These are phyloP conservation scores for Lentinula edodes DNA, from an alignment of 768 basidiomycete species.

Conservation along the genomic window DNA sequence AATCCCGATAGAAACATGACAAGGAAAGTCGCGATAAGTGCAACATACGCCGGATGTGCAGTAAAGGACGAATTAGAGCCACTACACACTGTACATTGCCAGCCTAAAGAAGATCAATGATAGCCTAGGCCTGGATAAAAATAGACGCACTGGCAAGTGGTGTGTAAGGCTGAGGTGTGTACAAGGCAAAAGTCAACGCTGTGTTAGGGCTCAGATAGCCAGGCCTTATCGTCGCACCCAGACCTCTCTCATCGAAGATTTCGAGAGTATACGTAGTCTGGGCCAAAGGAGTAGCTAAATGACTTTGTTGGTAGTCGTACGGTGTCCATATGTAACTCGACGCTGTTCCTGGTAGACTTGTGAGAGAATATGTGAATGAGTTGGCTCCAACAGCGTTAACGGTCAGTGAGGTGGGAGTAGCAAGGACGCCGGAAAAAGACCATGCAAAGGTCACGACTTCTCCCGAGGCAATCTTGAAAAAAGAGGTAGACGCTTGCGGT, in stretches of 20 bases:
- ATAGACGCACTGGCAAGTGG: slow-evolving; percentile 46
- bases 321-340: slow-evolving; percentile 78
- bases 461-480: slow-evolving; percentile 77
- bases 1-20: slow-evolving; percentile 67
- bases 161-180: slow-evolving; percentile 71
- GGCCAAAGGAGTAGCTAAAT: slow-evolving; percentile 62
- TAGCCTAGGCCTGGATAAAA: neutral
- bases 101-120: slow-evolving; percentile 7
- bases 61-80: slow-evolving; percentile 20
- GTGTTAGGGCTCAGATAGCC: slow-evolving; percentile 70
- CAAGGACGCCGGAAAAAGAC: slow-evolving; percentile 77
- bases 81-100: slow-evolving; percentile 17
- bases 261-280: slow-evolving; percentile 73
- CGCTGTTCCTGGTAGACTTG: slow-evolving; percentile 68
- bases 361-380: slow-evolving; percentile 86
- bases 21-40: slow-evolving; percentile 49
- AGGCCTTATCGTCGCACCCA: slow-evolving; percentile 46
- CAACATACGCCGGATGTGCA: slow-evolving; percentile 51
- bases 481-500: slow-evolving; percentile 74
- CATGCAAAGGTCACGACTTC: slow-evolving; percentile 84
- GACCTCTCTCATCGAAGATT: slow-evolving; percentile 80
- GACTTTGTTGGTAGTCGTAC: slow-evolving; percentile 61
- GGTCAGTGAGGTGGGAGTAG: slow-evolving; percentile 69
- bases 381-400: slow-evolving; percentile 80
- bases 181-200: slow-evolving; percentile 76